These are phyloP conservation scores for Suhomyces choctaworum DNA, from an alignment of 1,139 yeast species.

Conservation along the genomic window DNA sequence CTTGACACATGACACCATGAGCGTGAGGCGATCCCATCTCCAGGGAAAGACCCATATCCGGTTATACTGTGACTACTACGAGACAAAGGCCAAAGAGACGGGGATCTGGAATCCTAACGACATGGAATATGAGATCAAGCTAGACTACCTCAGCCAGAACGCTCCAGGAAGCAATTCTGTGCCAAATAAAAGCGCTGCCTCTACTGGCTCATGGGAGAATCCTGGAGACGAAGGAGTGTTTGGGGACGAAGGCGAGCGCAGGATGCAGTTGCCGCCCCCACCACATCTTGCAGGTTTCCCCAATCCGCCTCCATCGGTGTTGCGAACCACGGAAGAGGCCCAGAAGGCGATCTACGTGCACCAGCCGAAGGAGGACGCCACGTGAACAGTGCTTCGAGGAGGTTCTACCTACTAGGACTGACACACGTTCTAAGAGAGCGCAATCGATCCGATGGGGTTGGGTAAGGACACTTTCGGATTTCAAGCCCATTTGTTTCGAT, in stretches of 20 bases:
- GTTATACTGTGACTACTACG: constrained; percentile 76
- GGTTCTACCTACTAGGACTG: no score
- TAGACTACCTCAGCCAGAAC: constrained; percentile 39
- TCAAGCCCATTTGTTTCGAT: no score
- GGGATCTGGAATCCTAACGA: constrained; percentile 46
- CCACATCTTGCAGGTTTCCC: constrained; percentile 40
- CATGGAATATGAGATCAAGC: constrained; percentile 41
- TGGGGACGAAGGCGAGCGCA: constrained; percentile 16
- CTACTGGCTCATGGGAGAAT: constrained; percentile 6
- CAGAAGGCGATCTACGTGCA: constrained; percentile 14
- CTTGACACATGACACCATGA: constrained; percentile 83
- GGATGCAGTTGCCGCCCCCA: constrained; percentile 40
- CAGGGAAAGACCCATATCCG: constrained; percentile 78
- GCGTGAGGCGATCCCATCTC: constrained; percentile 83
- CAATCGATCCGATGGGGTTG: no score
- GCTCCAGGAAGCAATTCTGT: constrained; percentile 41
- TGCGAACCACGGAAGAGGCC: constrained; percentile 13
- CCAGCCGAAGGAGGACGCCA: constrained; percentile 9
- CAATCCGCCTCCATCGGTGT: constrained; percentile 42
- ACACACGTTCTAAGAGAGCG: no score
- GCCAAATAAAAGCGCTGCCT: not conserved
- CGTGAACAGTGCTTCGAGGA: not conserved
- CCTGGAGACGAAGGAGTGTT: constrained; percentile 11
- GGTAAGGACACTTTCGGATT: no score
- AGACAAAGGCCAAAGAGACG: constrained; percentile 51